These are phyloP conservation scores for Thermothielavioides terrestris DNA, from an alignment of 495 filamentous ascomycete species.

Conservation along the genomic window DNA sequence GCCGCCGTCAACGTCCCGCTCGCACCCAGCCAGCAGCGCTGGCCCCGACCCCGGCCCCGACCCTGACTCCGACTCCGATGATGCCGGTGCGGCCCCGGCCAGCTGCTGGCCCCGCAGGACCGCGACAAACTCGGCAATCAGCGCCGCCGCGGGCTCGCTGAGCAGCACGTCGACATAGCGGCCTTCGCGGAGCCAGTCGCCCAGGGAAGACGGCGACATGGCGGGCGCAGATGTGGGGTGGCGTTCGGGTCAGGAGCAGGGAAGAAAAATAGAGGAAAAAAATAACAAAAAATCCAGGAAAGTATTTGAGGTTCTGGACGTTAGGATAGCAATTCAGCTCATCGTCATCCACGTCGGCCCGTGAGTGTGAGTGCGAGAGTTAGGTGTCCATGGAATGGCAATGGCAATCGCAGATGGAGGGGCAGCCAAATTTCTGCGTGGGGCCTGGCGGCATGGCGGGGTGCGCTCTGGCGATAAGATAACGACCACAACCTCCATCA, in stretches of 20 bases:
- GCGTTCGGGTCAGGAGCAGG: neutral
- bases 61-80: too few species aligned
- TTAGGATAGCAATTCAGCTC: too few species aligned
- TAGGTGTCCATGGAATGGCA: constrained; percentile 5
- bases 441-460: constrained; percentile 17
- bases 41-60: too few species aligned
- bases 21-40: too few species aligned
- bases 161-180: constrained; percentile 20
- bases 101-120: constrained; percentile 13
- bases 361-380: neutral
- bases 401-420: too few species aligned
- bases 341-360: neutral
- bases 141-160: constrained; percentile 7
- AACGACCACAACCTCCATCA: neutral
- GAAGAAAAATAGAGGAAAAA: too few species aligned
- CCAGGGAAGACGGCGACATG: neutral
- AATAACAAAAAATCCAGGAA: too few species aligned
- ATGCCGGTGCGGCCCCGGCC: constrained; percentile 47
- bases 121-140: constrained; percentile 13
- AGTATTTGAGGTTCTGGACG: too few species aligned
- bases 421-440: constrained; percentile 15
- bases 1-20: constrained; percentile 23
- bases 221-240: neutral
- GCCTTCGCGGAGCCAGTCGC: constrained; percentile 9
- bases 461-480: constrained; percentile 16